Base-by-base conservation (phyloP, 805 yeast genomes). In the Kluyveromyces wickerhamii region DNA sequence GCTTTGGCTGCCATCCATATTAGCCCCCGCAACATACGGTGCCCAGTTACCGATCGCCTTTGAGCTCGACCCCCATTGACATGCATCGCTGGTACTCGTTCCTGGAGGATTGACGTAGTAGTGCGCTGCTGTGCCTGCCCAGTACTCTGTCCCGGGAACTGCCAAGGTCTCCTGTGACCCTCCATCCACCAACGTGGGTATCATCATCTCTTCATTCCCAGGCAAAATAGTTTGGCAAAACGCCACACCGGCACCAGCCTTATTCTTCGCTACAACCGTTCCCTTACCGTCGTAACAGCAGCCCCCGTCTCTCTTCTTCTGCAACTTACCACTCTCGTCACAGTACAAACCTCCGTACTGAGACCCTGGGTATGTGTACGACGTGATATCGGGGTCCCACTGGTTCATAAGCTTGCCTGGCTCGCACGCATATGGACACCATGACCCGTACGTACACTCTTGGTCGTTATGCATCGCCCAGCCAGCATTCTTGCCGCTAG, bases 201-300 rank as follows among this genome's bases (percentile, higher is more conserved):
- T 85, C 55, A 85, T 67, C 95, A 86, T 86, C 47, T 86, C 94
- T 64, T 86, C 95, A 59, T 85, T 83, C 46, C 96, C 96, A 16
- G 96, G 96, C 38, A 87, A 67, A 5, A 87, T 95, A 7, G 95
- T 86, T 63, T 87, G 95, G 59, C 96, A 86, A 60, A 86, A 76
- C 6, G 95, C 88, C 44, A 85, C 87, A 39, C 71, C 64, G 4
- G 62, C 40, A 27, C 67, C 67, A 12, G 80, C 77, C 8, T 56
- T 48, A 65, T 84, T 84, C 37, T 65, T 50, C 16, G 73, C 82
- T 21, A 57, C 48, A n/a, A 84, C 77, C 12, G 89, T 74, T 22
- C 85, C 89, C 43, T 74, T 72, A 37, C 95, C 95, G 37, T 79
- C 77, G 42, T 71, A 71, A 62, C 96, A 86, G 63, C 75, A 79